phyloP scores from a whole-genome alignment of 2,329 filamentous ascomycete species.

The Cercospora zeae-maydis region DNA sequence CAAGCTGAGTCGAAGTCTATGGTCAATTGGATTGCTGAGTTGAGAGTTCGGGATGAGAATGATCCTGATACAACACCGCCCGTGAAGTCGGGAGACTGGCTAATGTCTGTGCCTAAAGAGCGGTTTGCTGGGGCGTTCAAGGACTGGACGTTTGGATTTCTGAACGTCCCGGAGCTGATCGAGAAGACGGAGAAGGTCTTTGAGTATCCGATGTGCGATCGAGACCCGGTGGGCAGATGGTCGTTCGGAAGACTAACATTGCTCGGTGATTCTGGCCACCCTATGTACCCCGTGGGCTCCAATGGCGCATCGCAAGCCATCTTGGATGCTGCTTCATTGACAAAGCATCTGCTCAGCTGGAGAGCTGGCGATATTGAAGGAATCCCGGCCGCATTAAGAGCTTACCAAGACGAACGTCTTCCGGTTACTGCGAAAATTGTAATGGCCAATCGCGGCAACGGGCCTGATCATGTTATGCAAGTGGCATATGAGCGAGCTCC shows the following conservation, averaged over 20 bases:
- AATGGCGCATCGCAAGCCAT: constrained; percentile 48
- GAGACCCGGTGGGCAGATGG: constrained; percentile 43
- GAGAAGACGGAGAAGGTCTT: constrained; percentile 43
- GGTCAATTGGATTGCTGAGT: constrained; percentile 49
- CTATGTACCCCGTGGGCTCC: constrained; percentile 45
- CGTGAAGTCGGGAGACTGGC: constrained; percentile 42
- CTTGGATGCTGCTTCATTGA: constrained; percentile 43
- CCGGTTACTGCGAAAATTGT: constrained; percentile 47
- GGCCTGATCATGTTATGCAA: constrained; percentile 48
- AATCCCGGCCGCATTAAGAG: constrained; percentile 36
- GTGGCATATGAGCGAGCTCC: constrained; percentile 46
- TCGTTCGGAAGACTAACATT: constrained; percentile 39
- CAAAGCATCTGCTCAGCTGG: constrained; percentile 33
- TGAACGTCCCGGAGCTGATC: constrained; percentile 45
- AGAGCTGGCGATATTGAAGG: constrained; percentile 21
- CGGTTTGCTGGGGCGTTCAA: constrained; percentile 42
- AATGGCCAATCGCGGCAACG: constrained; percentile 47
- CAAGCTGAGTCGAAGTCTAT: constrained; percentile 33
- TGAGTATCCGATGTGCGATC: constrained; percentile 49
- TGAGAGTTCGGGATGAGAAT: constrained; percentile 42
- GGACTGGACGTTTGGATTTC: constrained; percentile 43
- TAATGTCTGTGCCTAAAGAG: constrained; percentile 42
- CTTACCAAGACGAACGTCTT: constrained; percentile 41
- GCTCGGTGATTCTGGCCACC: constrained; percentile 43
- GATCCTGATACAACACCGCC: constrained; percentile 46